Base-by-base conservation (phyloP, 169 alveolate species). In the Cryptosporidium ryanae region DNA sequence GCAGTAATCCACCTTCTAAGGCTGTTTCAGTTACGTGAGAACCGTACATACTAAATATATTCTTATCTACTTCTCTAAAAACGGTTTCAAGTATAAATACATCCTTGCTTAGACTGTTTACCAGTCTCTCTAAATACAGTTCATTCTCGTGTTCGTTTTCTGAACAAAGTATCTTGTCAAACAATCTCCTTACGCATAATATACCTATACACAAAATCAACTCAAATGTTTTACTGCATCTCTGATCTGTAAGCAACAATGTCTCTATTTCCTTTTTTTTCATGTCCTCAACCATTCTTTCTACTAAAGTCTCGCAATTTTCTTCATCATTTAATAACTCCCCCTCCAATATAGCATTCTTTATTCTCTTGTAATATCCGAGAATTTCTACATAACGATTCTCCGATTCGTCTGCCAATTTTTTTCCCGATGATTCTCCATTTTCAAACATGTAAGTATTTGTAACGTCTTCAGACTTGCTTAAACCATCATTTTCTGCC, bases 11-110 rank as follows among this genome's bases (percentile, higher is more conserved):
- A 4, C 70, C 63, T 61, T 76, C 87, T 15, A 76, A 18, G 12
- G 87, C 64, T 38, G 87, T 76, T 55, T 76, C 76, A 23, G 71
- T 55, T 18, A 76, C 59, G 50, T 76, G 87, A 23, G 87, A 76
- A 8, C 76, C 68, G 59, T 76, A 76, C 25, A 59, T 23, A 18
- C 63, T 61, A 59, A 76, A 76, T 13, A 76, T 55, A 23, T 63
- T 59, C 13, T 76, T 27, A 13, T 76, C 87, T 15, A 76, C 64
- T 29, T 59, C 54, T 15, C 63, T 61, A 18, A 76, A 23, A 23
- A 76, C 63, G 25, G 25, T 61, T 13, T 32, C 63, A 2, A 34
- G 44, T 55, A 76, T 61, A 76, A 61, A 59, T 8, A 59, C 50
- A 12, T 32, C 55, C 10, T 76, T 76, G 7, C 32, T 46, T 15